Percentiles rank a stretch among this genome's conserved stretches.
Conservation (phyloP, 2,329 filamentous ascomycete species). For the Claviceps digitariae region DNA sequence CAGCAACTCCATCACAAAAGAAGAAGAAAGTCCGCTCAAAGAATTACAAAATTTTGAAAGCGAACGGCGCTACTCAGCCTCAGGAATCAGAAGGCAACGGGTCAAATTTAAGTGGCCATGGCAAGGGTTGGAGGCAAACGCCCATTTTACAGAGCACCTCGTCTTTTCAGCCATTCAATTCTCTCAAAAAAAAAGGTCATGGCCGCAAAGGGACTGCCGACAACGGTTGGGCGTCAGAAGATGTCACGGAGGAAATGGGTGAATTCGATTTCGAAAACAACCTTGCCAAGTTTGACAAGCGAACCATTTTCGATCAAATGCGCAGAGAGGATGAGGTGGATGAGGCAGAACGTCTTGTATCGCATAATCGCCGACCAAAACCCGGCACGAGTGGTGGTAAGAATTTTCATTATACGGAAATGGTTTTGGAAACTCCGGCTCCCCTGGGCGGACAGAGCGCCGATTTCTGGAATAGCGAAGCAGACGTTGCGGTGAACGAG, state of each 20-base stretch:
- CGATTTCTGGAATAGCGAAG: slow-evolving; percentile 63
- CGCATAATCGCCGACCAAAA: slow-evolving; percentile 62
- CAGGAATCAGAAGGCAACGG: slow-evolving; percentile 13
- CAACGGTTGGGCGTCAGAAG: slow-evolving; percentile 91
- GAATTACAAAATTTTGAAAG: slow-evolving; percentile 19
- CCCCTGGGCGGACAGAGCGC: slow-evolving; percentile 25
- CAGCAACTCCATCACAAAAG: slow-evolving; percentile 15
- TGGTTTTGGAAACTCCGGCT: slow-evolving; percentile 58
- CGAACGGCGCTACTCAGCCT: slow-evolving; percentile 14
- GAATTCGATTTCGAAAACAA: slow-evolving; percentile 91
- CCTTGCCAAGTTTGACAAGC: slow-evolving; percentile 90
- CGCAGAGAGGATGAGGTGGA: slow-evolving; percentile 75
- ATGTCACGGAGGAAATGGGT: slow-evolving; percentile 85
- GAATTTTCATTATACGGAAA: slow-evolving; percentile 84
- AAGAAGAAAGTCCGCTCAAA: slow-evolving; percentile 17
- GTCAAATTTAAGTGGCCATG: slow-evolving; percentile 20
- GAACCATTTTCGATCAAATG: slow-evolving; percentile 82
- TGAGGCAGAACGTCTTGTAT: slow-evolving; percentile 82
- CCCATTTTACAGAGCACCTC: slow-evolving; percentile 46
- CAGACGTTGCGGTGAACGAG: slow-evolving; percentile 43
- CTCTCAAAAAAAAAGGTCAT: slow-evolving; percentile 42
- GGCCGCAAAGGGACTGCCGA: slow-evolving; percentile 34
- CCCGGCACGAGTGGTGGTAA: slow-evolving; percentile 68
- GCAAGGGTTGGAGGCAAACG: slow-evolving; percentile 46
- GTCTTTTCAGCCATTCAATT: slow-evolving; percentile 49